These are phyloP conservation scores for Bassia scoparia DNA, from an alignment of 148 eudicot genomes.

Conservation along the genomic window DNA sequence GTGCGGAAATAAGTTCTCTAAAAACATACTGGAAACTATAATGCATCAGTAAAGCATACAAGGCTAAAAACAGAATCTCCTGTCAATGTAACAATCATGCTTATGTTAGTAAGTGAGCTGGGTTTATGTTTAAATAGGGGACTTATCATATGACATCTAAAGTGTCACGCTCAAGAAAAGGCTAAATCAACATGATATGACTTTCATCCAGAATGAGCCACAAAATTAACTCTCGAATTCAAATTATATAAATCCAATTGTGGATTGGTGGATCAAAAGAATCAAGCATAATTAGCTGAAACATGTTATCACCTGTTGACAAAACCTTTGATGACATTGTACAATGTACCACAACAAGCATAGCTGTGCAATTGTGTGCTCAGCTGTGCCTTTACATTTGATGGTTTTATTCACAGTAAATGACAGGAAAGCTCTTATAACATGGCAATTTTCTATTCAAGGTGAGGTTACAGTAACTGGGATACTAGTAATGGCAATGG, in stretches of 20 bases:
- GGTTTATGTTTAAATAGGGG: background rate
- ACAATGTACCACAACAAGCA: background rate
- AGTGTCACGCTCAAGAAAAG: background rate
- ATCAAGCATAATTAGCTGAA: background rate
- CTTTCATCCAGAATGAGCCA: background rate
- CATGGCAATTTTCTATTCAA: background rate
- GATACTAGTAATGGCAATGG: too few species aligned
- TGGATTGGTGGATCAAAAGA: background rate
- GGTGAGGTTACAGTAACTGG: background rate
- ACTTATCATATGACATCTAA: background rate
- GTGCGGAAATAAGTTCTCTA: too few species aligned
- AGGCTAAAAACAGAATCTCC: background rate
- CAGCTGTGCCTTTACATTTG: background rate
- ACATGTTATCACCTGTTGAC: background rate
- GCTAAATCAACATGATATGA: too few species aligned
- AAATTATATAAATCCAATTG: background rate
- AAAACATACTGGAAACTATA: background rate
- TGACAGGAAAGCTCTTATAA: background rate
- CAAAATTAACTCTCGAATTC: background rate
- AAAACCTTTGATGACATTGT: background rate
- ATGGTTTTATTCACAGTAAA: background rate
- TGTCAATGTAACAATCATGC: slow-evolving; percentile 7
- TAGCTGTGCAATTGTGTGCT: too few species aligned
- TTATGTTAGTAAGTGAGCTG: background rate
- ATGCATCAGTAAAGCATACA: background rate